phyloP scores from a whole-genome alignment of 371 early-diverging fungal species.

The Mucor saturninus region DNA sequence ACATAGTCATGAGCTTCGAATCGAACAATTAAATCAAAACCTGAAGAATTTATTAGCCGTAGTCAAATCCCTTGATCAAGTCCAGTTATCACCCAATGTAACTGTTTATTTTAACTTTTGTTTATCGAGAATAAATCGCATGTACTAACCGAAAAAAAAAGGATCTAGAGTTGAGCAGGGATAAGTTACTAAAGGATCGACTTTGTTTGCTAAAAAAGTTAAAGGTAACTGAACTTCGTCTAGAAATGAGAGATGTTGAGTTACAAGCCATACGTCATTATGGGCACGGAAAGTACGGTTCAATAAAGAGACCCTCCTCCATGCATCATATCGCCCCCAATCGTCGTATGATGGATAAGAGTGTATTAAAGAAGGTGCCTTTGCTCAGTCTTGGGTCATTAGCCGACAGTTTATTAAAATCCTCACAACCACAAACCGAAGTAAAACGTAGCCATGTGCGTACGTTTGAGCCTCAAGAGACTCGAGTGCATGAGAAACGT shows the following conservation, averaged over 20 bases:
- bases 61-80: neutral
- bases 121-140: too few species aligned
- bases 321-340: neutral
- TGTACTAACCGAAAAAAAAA: neutral
- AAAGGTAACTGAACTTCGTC: slow-evolving; percentile 10
- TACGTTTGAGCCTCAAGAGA: neutral
- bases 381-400: neutral
- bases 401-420: neutral
- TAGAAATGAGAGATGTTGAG: slow-evolving; percentile 15
- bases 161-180: neutral
- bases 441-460: neutral
- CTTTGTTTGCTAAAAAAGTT: slow-evolving; percentile 6
- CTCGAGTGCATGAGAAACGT: neutral
- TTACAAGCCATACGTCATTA: neutral
- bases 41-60: neutral
- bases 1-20: neutral
- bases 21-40: neutral
- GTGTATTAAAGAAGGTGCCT: neutral
- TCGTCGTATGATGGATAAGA: too few species aligned
- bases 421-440: neutral
- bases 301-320: neutral
- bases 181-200: neutral
- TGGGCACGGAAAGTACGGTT: neutral
- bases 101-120: neutral
- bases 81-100: neutral